A percentile compares a stretch with the other conserved stretches of the same genome.
These are phyloP conservation scores for Geosmithia morbida DNA, from an alignment of 2,329 filamentous ascomycete species.

Conservation along the genomic window DNA sequence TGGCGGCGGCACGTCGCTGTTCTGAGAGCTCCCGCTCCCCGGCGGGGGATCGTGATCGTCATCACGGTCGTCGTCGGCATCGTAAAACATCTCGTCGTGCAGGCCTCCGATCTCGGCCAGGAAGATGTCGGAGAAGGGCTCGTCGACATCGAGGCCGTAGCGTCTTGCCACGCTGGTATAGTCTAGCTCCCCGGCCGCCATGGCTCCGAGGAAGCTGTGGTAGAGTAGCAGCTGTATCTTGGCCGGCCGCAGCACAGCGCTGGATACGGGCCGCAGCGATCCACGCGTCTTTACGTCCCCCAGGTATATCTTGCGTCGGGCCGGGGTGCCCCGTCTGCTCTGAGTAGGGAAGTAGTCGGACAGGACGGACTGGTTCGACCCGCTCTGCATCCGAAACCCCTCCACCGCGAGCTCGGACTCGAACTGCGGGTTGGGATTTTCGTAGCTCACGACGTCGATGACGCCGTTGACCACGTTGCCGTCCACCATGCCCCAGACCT, in stretches of 20 bases:
- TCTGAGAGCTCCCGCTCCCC: neutral
- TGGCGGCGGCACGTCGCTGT: neutral
- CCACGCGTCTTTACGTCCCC: slow-evolving; percentile 79
- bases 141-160: slow-evolving; percentile 52
- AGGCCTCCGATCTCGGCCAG: slow-evolving; percentile 58
- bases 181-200: slow-evolving; percentile 58
- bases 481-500: slow-evolving; percentile 75
- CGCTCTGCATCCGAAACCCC: neutral
- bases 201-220: slow-evolving; percentile 64
- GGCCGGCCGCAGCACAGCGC: slow-evolving; percentile 58
- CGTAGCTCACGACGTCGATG: slow-evolving; percentile 72
- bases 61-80: slow-evolving; percentile 10
- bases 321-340: neutral
- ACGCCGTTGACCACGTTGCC: slow-evolving; percentile 77
- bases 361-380: slow-evolving; percentile 15
- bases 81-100: slow-evolving; percentile 50
- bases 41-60: neutral
- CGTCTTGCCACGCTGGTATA: slow-evolving; percentile 55
- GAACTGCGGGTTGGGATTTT: slow-evolving; percentile 58
- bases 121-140: slow-evolving; percentile 64
- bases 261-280: slow-evolving; percentile 47
- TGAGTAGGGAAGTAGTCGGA: slow-evolving; percentile 22
- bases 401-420: slow-evolving; percentile 40
- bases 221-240: slow-evolving; percentile 85
- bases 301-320: slow-evolving; percentile 44